Conservation (phyloP, 2,329 filamentous ascomycete species). For the Polytolypa hystricis region DNA sequence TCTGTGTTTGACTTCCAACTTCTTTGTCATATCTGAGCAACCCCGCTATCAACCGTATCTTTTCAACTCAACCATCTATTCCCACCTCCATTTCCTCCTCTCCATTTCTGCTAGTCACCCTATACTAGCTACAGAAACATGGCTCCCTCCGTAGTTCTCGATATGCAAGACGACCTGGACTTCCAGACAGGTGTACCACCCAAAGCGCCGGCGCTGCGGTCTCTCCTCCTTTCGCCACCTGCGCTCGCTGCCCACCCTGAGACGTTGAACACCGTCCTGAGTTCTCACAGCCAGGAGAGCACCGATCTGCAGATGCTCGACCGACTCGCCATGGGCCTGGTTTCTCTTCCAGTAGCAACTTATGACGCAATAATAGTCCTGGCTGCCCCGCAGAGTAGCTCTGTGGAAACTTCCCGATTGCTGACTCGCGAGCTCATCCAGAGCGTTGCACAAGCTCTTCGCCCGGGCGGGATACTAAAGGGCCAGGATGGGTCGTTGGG, state of each 20-base stretch:
- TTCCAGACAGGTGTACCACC: no score
- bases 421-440: slow-evolving; percentile 58
- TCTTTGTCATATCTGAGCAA: no score
- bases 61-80: no score
- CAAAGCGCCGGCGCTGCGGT: slow-evolving; percentile 37
- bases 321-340: slow-evolving; percentile 70
- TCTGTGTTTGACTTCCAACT: no score
- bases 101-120: no score
- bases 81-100: no score
- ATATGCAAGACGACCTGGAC: background rate
- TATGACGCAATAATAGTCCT: slow-evolving; percentile 83
- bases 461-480: slow-evolving; percentile 54
- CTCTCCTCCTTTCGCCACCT: slow-evolving; percentile 78
- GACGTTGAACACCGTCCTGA: slow-evolving; percentile 59
- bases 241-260: slow-evolving; percentile 79
- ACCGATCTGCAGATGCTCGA: slow-evolving; percentile 98
- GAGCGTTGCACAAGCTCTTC: slow-evolving; percentile 59
- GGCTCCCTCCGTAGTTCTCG: background rate
- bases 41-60: no score
- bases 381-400: slow-evolving; percentile 59
- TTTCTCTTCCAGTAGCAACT: slow-evolving; percentile 60
- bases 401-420: slow-evolving; percentile 36
- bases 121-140: no score
- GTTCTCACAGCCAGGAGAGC: slow-evolving; percentile 58
- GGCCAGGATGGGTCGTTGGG: slow-evolving; percentile 6